A percentile compares a stretch with the other conserved stretches of the same genome.
Evolutionary conservation across 2,329 filamentous ascomycete species (phyloP).

Genomic region (Epichloe aotearoae): DNA sequence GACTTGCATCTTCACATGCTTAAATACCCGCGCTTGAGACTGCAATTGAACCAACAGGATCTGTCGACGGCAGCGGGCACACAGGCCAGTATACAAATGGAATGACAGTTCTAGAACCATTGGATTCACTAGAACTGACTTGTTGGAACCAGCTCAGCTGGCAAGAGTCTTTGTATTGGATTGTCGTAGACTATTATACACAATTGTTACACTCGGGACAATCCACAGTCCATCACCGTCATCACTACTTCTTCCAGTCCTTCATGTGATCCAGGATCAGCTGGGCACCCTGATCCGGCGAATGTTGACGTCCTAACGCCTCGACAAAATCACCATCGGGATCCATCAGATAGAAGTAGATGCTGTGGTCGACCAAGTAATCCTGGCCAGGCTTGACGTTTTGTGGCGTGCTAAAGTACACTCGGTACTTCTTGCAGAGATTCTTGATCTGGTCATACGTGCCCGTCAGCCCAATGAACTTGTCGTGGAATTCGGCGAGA

Average conservation of each 20-base stretch:
- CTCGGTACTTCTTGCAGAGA: constrained; percentile 88
- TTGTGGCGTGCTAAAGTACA: constrained; percentile 90
- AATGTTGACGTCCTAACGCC: constrained; percentile 88
- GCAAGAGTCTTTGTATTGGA: background rate
- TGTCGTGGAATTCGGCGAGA: constrained; percentile 77
- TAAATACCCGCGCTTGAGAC: no score
- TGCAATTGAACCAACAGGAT: no score
- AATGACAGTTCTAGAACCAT: no score
- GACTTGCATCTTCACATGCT: no score
- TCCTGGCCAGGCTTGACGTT: constrained; percentile 87
- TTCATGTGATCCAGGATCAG: constrained; percentile 79
- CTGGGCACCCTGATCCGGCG: constrained; percentile 69
- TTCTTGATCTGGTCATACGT: constrained; percentile 89
- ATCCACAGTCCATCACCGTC: background rate
- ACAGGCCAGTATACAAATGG: background rate
- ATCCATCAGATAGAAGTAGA: constrained; percentile 99
- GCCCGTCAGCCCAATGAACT: constrained; percentile 79
- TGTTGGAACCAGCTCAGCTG: background rate
- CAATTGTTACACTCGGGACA: background rate
- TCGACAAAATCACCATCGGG: constrained; percentile 97
- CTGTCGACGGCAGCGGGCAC: background rate
- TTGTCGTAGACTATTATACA: background rate
- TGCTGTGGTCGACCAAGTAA: constrained; percentile 96
- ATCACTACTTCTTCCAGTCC: constrained; percentile 27
- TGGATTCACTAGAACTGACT: background rate